These are phyloP conservation scores for Aspergillus cristatus DNA, from an alignment of 495 filamentous ascomycete genomes.

Conservation along the genomic window DNA sequence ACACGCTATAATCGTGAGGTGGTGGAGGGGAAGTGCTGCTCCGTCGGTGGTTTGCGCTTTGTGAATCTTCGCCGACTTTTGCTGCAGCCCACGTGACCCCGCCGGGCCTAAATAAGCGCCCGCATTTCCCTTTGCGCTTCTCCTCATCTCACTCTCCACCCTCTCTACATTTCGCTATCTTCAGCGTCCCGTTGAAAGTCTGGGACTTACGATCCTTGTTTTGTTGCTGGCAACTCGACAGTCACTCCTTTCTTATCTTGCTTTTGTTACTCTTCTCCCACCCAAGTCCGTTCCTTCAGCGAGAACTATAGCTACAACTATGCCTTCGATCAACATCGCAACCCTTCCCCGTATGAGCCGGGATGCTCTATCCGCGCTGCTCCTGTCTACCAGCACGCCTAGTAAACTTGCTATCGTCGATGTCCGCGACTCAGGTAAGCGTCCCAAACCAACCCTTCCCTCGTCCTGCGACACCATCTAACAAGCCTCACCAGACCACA, in stretches of 20 bases:
- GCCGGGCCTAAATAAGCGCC: neutral
- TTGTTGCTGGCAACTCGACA: too few relatives aligned
- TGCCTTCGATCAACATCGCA: conserved; percentile 50
- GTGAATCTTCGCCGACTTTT: conserved; percentile 2
- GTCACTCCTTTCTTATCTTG: neutral
- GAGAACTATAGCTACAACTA: conserved; percentile 9
- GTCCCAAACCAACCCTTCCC: neutral
- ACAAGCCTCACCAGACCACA: conserved; percentile 51
- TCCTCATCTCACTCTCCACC: neutral
- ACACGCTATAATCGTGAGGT: too few relatives aligned
- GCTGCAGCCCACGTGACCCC: conserved; percentile 8
- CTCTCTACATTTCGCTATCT: too few relatives aligned
- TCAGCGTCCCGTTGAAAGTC: too few relatives aligned
- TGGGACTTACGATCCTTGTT: too few relatives aligned
- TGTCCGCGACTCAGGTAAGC: conserved; percentile 70
- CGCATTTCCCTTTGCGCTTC: neutral
- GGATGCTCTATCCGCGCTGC: conserved; percentile 47
- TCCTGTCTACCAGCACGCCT: conserved; percentile 24
- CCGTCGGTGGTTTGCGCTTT: conserved; percentile 1
- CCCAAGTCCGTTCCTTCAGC: too few relatives aligned
- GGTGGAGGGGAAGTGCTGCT: neutral
- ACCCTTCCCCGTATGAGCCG: conserved; percentile 57
- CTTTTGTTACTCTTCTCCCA: neutral
- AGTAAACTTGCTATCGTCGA: conserved; percentile 66
- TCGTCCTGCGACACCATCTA: neutral